These are phyloP conservation scores for Aspergillus panamensis DNA, from an alignment of 495 filamentous ascomycete species.

Conservation along the genomic window DNA sequence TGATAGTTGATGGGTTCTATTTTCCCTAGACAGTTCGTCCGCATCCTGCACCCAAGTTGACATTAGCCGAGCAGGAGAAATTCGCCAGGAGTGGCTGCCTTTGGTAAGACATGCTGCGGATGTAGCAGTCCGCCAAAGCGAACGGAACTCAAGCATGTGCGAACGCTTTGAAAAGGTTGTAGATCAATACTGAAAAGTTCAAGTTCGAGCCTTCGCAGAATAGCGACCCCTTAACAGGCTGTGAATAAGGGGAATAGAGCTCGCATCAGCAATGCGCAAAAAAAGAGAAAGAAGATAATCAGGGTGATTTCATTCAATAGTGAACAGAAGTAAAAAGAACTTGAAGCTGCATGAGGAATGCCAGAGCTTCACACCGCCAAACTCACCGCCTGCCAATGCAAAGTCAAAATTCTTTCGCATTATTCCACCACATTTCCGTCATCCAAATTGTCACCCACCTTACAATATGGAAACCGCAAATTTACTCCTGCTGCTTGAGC, in stretches of 20 bases:
- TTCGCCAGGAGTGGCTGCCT: background rate
- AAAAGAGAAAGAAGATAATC: background rate
- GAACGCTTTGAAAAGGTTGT: slow-evolving; percentile 34
- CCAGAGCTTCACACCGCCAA: slow-evolving; percentile 15
- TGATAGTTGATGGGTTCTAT: slow-evolving; percentile 27
- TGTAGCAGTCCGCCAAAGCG: slow-evolving; percentile 38
- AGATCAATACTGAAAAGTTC: background rate
- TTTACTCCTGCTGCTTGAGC: slow-evolving; percentile 56
- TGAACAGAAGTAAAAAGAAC: too few relatives aligned
- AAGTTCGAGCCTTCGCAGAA: background rate
- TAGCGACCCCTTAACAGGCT: background rate
- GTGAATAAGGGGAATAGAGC: background rate
- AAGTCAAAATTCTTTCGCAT: slow-evolving; percentile 23
- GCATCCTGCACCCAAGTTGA: slow-evolving; percentile 37
- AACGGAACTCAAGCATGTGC: slow-evolving; percentile 33
- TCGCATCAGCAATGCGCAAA: background rate
- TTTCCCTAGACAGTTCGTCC: slow-evolving; percentile 24
- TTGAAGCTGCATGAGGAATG: background rate
- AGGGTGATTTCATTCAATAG: too few relatives aligned
- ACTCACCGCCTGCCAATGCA: slow-evolving; percentile 23
- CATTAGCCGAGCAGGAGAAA: slow-evolving; percentile 15
- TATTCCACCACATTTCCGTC: background rate
- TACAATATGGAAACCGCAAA: slow-evolving; percentile 41
- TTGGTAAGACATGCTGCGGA: slow-evolving; percentile 19
- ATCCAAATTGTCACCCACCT: background rate